These are phyloP conservation scores for Carpinus viminea DNA, from an alignment of 306 rosid genomes.

Conservation along the genomic window DNA sequence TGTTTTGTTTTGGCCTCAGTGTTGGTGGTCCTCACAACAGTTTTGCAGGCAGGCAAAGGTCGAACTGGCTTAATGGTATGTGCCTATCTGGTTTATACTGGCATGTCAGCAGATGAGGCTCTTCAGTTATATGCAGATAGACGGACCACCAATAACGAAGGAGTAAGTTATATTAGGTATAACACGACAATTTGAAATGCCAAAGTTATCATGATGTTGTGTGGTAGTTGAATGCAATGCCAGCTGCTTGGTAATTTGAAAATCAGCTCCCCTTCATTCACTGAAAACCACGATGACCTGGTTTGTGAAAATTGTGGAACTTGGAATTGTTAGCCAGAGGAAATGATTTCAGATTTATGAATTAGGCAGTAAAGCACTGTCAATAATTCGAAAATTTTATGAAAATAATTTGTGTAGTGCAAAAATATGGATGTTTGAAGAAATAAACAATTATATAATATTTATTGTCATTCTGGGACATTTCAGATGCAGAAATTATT, in stretches of 20 bases:
- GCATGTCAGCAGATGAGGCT: constrained; percentile 86
- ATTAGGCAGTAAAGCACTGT: not conserved
- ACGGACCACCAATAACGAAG: constrained; percentile 91
- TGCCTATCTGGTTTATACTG: constrained; percentile 72
- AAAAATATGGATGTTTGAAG: not conserved
- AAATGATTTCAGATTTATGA: not conserved
- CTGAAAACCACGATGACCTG: not conserved
- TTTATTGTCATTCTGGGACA: not conserved
- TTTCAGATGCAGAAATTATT: constrained; percentile 1
- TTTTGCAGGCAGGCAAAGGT: constrained; percentile 94
- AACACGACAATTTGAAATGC: constrained; percentile 40
- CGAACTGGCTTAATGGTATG: constrained; percentile 94
- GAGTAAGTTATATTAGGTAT: constrained; percentile 84
- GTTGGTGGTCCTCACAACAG: constrained; percentile 13
- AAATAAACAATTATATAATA: constrained; percentile 6
- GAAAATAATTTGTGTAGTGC: not conserved
- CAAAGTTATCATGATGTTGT: not conserved
- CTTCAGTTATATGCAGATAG: constrained; percentile 87
- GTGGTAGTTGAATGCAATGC: constrained; percentile 1
- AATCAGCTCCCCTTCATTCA: not conserved
- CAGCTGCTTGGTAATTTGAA: constrained; percentile 15
- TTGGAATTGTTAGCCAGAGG: not conserved
- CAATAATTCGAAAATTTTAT: not conserved
- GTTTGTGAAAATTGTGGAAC: constrained; percentile 4
- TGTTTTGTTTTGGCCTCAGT: constrained; percentile 11